phyloP scores from a whole-genome alignment of 345 rosid species.

The Bruguiera parviflora region DNA sequence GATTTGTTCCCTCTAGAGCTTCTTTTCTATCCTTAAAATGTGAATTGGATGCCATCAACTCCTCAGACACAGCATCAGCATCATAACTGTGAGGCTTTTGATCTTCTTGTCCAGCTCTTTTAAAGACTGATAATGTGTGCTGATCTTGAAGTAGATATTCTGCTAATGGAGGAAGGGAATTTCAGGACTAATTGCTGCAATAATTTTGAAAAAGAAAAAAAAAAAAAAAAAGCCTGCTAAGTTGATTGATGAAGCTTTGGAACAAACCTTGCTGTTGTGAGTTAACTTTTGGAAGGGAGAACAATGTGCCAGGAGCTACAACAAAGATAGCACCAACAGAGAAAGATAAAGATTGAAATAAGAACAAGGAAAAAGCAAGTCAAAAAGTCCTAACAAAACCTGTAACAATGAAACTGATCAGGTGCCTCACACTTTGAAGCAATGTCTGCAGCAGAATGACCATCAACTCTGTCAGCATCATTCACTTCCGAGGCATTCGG shows the following conservation, averaged over 20 bases:
- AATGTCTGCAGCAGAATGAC: neutral
- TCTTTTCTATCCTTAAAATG: neutral
- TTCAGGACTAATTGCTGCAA: neutral
- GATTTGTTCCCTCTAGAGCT: neutral
- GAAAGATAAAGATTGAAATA: neutral
- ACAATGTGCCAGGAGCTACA: neutral
- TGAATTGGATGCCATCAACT: neutral
- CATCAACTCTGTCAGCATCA: neutral
- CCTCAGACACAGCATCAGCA: conserved; percentile 4
- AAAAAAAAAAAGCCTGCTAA: neutral
- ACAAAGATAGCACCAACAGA: neutral
- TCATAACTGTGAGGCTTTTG: neutral
- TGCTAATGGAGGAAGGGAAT: neutral
- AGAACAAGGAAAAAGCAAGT: neutral
- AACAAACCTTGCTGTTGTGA: conserved; percentile 1
- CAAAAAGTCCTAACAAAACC: neutral
- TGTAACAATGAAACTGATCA: neutral
- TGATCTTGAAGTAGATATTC: neutral
- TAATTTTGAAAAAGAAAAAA: neutral
- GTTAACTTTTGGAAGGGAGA: neutral
- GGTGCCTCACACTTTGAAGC: conserved; percentile 12
- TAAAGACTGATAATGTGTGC: neutral
- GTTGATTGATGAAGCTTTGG: too few relatives aligned
- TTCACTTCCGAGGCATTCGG: conserved; percentile 11
- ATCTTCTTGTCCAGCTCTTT: neutral